phyloP scores from a whole-genome alignment of 2,329 filamentous ascomycete species.

The Exophiala bonariae region DNA sequence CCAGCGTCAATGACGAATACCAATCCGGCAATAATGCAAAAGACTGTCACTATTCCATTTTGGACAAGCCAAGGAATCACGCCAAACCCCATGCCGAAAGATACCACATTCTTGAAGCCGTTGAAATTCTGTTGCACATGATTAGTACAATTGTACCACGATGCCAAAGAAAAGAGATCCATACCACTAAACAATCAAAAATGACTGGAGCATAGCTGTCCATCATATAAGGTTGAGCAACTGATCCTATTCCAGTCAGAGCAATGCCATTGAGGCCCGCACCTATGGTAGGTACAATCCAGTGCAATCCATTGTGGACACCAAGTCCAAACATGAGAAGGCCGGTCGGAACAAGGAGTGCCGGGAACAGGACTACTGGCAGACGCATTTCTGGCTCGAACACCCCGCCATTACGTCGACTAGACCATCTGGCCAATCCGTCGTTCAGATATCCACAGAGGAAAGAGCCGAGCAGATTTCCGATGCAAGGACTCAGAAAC shows the following conservation, averaged over 20 bases:
- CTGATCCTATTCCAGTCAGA: not conserved
- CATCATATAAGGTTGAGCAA: not conserved
- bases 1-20: not conserved
- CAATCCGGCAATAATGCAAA: not conserved
- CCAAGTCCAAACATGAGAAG: constrained; percentile 54
- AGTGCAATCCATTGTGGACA: constrained; percentile 55
- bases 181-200: not conserved
- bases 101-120: constrained; percentile 12
- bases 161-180: no score
- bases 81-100: constrained; percentile 6
- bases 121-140: no score
- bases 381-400: constrained; percentile 60
- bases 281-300: constrained; percentile 22
- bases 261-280: not conserved
- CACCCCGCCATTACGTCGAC: constrained; percentile 53
- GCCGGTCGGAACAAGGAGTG: constrained; percentile 27
- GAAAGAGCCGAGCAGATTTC: constrained; percentile 50
- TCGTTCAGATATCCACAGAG: constrained; percentile 47
- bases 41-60: constrained; percentile 1
- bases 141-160: no score
- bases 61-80: constrained; percentile 6
- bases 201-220: not conserved
- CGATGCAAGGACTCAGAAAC: constrained; percentile 51
- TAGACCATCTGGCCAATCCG: constrained; percentile 39
- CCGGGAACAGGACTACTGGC: constrained; percentile 42